Evolutionary conservation across 495 filamentous ascomycete genomes (phyloP), one percentile per base, ranked within the genome.

Genomic region (Penicillium simplicissimum): DNA sequence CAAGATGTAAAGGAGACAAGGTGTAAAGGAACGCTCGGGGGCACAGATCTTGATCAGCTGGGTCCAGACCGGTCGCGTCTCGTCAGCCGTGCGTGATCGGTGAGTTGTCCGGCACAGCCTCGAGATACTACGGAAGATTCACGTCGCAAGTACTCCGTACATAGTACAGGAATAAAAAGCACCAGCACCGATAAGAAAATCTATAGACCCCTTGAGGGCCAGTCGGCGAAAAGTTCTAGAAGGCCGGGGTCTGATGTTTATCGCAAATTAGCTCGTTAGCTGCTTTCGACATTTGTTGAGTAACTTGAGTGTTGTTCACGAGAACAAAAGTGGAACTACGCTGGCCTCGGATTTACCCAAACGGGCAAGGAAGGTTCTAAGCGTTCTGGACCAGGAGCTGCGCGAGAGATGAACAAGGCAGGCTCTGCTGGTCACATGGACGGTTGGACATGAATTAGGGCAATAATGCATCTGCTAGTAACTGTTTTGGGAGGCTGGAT

Each of bases 311-410:
- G n/a, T n/a, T n/a, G 51, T 34, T 66, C 65, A 68, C 58, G 54
- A 40, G 68, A 59, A 43, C 58, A 43, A 59, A 17, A 17, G 52
- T 36, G 28, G 63, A 35, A 37, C 31, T 51, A 11, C 28, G 31
- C 1, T 34, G 42, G 15, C 31, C 51, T 67, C 65, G 65, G 65
- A 58, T 60, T 69, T 59, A 43, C 69, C 69, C 40, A 45, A 69
- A 60, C 35, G 36, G 56, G 66, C 49, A 71, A 69, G 60, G 33
- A 25, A 25, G 21, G 25, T 28, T 25, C 28, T 21, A 21, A 45
- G 9, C 17, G 11, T 23, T 45, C 42, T 21, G 17, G 42, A 4
- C 42, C 42, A n/a, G 42, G 42, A 11, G 19, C 17, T 45, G 19
- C 45, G 25, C 25, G 23, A 31, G 23, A 15, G 11, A 49, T 31